Conservation (phyloP, 768 basidiomycete genomes). For the Jaapia argillacea region DNA sequence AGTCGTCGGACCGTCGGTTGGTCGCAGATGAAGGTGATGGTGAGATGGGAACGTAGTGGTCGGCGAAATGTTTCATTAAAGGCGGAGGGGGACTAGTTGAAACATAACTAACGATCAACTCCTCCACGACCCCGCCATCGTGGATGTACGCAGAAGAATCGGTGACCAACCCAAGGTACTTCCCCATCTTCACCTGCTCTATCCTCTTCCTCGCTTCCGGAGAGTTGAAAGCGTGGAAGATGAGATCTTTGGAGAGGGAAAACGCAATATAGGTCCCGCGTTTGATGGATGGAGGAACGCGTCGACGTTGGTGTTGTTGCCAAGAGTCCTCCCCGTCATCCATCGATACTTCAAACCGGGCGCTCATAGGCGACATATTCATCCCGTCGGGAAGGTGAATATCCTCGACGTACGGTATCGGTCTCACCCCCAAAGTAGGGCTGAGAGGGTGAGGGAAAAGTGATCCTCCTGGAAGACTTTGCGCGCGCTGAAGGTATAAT, state of each 20-base stretch:
- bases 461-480: no score
- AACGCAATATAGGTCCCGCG: constrained; percentile 12
- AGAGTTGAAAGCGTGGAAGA: constrained; percentile 7
- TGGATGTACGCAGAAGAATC: constrained; percentile 6
- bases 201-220: constrained; percentile 3
- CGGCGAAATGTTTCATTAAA: not conserved
- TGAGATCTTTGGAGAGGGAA: constrained; percentile 8
- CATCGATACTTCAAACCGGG: no score
- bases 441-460: no score
- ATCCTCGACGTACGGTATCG: no score
- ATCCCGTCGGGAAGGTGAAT: no score
- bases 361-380: no score
- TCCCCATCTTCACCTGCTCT: constrained; percentile 4
- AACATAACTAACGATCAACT: constrained; percentile 14
- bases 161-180: constrained; percentile 17
- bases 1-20: not conserved
- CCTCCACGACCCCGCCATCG: constrained; percentile 7
- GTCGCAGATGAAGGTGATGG: not conserved
- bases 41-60: constrained; percentile 3
- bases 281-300: not conserved
- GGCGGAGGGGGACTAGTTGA: constrained; percentile 6
- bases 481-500: no score
- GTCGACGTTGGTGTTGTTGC: no score
- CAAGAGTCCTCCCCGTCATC: no score
- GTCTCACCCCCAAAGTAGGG: no score